Base-by-base conservation (phyloP, 768 basidiomycete genomes). In the Termitomyces sp. region DNA sequence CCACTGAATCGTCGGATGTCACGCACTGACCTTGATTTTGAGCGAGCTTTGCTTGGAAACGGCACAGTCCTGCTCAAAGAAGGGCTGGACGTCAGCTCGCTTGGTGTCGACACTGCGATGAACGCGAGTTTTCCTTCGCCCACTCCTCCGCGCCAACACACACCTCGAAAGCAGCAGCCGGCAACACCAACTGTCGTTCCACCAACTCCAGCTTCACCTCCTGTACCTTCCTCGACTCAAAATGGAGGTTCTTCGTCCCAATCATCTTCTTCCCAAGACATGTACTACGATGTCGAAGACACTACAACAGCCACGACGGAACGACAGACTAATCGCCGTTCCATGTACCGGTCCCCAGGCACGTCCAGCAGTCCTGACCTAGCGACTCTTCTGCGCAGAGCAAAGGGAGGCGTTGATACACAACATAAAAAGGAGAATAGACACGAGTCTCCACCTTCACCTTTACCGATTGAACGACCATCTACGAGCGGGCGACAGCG, bases 281-380 rank as follows among this genome's bases (percentile, higher is more conserved):
- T 86, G 46, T 81, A 81, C 66, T 80, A 78, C 70, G 87, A 90
- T 70, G 77, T 80, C 36, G 85, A 87, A 60, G 86, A 88, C 68
- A 51, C 58, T 9, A 30, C 53, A 22, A 33, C 53, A 24, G 42
- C 50, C 16, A 64, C 71, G 10, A 69, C 72, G n/a, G 87, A 88
- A 64, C 79, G 83, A 65, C 85, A 87, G 65, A 83, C 82, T 8
- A 90, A 90, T 69, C 82, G 92, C 46, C 82, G 92, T 51, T 91
- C 89, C 61, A 83, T 97, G 75, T 94, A 94, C 69, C 80, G 94
- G 57, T 88, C 90, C 20, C 80, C 90, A 12, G 94, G 93, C 44
- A 95, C 92, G 8, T 89, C 93, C 35, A 92, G 90, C 64, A 93
- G 89, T 67, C 95, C 94, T 28, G 94, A 98, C 72, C 78, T 97